Evolutionary conservation across 108 stramenopile genomes (phyloP), one percentile per base, ranked within the genome.

Genomic region (Cyclotella atomus): DNA sequence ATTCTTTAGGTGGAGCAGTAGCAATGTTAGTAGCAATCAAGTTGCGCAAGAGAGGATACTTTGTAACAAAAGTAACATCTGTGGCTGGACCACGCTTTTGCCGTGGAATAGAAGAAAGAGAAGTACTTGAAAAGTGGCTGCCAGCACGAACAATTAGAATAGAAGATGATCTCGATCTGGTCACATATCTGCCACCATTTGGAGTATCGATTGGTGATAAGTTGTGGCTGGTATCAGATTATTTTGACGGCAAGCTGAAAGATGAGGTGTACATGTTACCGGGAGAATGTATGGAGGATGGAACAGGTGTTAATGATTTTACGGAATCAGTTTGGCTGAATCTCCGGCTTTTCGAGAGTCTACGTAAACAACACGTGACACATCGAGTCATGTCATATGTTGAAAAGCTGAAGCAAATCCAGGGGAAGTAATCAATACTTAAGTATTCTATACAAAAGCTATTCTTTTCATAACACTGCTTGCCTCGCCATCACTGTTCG

Each of bases 1-100:
- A 88, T 73, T 75, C 71, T 24, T 70, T 88, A 24, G 88, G 88
- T 10, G 88, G 88, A 3, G 85, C 88, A 21, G 88, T 88, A 15
- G 85, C 85, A 12, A 68, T 82, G 52, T 71, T 88, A 12, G 56
- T 88, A 12, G 85, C 88, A 16, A 82, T 82, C 24, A 88, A 88
- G 43, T 60, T 88, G 32, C 64, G 74, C n/a, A 84, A 83, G 44
- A 66, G 83, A 50, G 88, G 88, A 32, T 86, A 86, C 55, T 33
- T 36, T 54, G 83, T 88, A 16, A 71, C 59, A 12, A 57, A 68
- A 24, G 83, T 80, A 0, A 79, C 81, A 12, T 62, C 83, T 1
- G 62, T 88, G 34, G 88, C 63, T n/a, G 83, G 78, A 32, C 85
- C 88, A 27, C 52, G 85, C n/a, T 79, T 84, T 33, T 88, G 87